A percentile compares a stretch with the other conserved stretches of the same genome.
Evolutionary conservation across 1,284 basidiomycete genomes (phyloP).

Genomic region (Trametes sp.): DNA sequence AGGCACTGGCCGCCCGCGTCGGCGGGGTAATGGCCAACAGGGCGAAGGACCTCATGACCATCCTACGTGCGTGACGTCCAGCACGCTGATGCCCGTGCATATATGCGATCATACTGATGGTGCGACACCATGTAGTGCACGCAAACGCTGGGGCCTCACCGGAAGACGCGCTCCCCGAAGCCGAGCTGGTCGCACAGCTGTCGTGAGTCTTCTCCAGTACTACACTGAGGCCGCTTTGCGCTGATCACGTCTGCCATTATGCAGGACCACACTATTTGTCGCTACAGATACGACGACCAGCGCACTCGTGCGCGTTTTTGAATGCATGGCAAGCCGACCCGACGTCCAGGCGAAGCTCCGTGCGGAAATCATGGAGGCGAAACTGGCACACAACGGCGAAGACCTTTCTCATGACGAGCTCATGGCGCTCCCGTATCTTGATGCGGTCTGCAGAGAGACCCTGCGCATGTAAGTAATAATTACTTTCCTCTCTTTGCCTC

Average conservation of each 20-base stretch:
- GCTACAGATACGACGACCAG: conserved; percentile 24
- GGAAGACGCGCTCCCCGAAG: conserved; percentile 38
- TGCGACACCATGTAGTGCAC: conserved; percentile 30
- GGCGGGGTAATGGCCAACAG: conserved; percentile 22
- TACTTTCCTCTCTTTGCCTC: neutral
- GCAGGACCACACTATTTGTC: conserved; percentile 23
- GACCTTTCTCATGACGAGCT: conserved; percentile 14
- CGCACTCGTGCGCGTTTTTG: conserved; percentile 15
- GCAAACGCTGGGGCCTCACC: conserved; percentile 36
- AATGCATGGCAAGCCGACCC: conserved; percentile 4
- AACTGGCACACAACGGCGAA: conserved; percentile 40
- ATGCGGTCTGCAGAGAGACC: conserved; percentile 46
- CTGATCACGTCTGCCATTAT: neutral
- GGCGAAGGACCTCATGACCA: conserved; percentile 40
- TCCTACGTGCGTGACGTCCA: conserved; percentile 34
- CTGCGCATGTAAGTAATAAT: neutral
- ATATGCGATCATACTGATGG: neutral
- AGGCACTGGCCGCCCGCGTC: neutral
- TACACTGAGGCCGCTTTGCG: too few relatives aligned
- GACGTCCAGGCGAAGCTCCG: conserved; percentile 4
- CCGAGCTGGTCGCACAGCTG: conserved; percentile 41
- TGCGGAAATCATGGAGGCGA: neutral
- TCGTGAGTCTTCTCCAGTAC: conserved; percentile 28
- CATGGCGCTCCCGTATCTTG: conserved; percentile 53
- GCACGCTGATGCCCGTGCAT: neutral